Evolutionary conservation across 345 rosid species (phyloP), one percentile per base, ranked within the genome.

Genomic region (Acer negundo): DNA sequence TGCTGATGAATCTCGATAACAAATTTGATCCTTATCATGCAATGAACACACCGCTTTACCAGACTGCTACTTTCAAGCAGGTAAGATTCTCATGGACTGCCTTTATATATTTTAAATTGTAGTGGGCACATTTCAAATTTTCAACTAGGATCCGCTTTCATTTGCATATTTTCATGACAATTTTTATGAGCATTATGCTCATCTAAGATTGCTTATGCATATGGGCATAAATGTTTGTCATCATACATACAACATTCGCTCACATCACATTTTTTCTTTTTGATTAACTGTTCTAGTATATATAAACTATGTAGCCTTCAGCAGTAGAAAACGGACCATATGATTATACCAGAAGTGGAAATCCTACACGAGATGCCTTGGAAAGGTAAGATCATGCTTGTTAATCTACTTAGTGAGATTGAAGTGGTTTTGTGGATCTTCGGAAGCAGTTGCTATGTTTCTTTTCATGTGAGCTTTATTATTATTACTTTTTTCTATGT

Each of bases 261-360:
- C 55, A 23, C 13, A 31, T 17, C 13, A 44, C 22, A 24, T 26
- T 46, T 44, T 70, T 55, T 71, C 40, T 66, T 74, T 55, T 53
- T 16, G 8, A 42, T 35, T 73, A 42, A 42, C 67, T 42, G 42
- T 44, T 35, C 1, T 31, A 69, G 7, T 62, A 69, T 72, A 11
- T 72, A 26, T 23, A 62, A 81, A 46, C 26, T 77, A 44, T 70
- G 82, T 79, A 96, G 97, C 92, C 95, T 75, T 94, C 97, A 26
- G 97, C 97, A 11, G 78, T 74, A 1, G 92, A 87, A 73, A 87
- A 89, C 82, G 98, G 98, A 42, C 91, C 95, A 3, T 96, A 92
- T 82, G 98, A 94, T 85, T 94, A 96, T 82, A 94, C 99, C 65
- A 91, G 98, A 88, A 94, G 97, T 87, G 99, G 98, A 64, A 96